A percentile compares a stretch with the other conserved stretches of the same genome.
Conservation (phyloP, 148 eudicot genomes). For the Fagopyrum tataricum region DNA sequence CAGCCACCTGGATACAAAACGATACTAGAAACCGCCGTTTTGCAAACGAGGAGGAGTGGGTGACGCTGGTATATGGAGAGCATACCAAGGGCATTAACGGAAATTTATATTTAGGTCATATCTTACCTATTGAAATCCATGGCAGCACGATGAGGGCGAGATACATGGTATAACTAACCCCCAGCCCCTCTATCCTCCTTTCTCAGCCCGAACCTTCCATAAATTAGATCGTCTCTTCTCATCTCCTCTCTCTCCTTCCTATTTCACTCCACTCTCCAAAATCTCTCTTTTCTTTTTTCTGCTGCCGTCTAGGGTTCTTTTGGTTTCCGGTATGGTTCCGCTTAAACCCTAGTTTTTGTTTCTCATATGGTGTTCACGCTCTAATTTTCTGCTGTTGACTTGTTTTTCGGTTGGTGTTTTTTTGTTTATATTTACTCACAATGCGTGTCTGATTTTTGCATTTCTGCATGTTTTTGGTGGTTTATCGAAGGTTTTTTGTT, state of each 20-base stretch:
- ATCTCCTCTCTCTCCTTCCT: background rate
- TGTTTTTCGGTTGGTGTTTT: background rate
- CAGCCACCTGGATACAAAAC: too few species aligned
- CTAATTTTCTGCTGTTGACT: background rate
- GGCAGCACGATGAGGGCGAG: background rate
- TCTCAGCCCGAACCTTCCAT: background rate
- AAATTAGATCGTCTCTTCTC: background rate
- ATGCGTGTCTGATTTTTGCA: background rate
- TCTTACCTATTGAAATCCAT: background rate
- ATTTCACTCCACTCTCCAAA: background rate
- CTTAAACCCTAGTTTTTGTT: background rate
- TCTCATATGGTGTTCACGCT: background rate
- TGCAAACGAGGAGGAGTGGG: background rate
- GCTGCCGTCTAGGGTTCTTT: background rate
- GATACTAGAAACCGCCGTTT: too few species aligned
- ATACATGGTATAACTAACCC: background rate
- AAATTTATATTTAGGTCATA: background rate
- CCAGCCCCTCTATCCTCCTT: background rate
- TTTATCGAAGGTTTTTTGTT: background rate
- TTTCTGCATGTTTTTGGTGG: constrained; percentile 7
- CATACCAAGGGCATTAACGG: background rate
- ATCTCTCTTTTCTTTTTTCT: background rate
- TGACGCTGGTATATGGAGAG: background rate
- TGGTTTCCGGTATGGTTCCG: background rate
- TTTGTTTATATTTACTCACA: too few species aligned